phyloP scores from a whole-genome alignment of 176 grass and related monocot species.

The Chloris gayana region DNA sequence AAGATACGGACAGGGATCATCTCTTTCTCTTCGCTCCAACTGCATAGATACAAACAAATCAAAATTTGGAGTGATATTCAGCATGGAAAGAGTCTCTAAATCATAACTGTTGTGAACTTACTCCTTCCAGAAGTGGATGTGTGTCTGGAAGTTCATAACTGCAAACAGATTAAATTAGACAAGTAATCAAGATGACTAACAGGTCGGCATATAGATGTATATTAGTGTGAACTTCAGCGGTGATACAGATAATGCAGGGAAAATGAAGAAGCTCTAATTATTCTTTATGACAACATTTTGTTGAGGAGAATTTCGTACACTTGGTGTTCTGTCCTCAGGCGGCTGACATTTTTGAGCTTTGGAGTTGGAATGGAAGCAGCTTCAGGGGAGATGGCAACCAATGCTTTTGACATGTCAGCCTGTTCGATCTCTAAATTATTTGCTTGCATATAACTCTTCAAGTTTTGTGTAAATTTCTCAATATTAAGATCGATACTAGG shows the following conservation, averaged over 20 bases:
- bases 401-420: conserved; percentile 71
- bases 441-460: conserved; percentile 76
- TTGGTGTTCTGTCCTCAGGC: conserved; percentile 89
- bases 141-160: conserved; percentile 84
- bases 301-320: conserved; percentile 61
- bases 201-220: neutral
- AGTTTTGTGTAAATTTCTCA: conserved; percentile 75
- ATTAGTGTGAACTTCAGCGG: neutral
- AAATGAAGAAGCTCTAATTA: conserved; percentile 16
- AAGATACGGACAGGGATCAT: conserved; percentile 85
- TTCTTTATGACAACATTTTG: conserved; percentile 12
- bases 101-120: conserved; percentile 46
- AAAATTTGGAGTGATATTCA: neutral
- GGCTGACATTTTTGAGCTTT: conserved; percentile 88
- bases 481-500: conserved; percentile 82
- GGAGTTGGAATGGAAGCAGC: conserved; percentile 78
- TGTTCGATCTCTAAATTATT: conserved; percentile 73
- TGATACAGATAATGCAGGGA: conserved; percentile 4
- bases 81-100: neutral
- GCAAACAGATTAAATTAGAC: conserved; percentile 47
- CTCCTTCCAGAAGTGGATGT: conserved; percentile 70
- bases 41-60: conserved; percentile 41
- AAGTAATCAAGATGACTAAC: conserved; percentile 15
- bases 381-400: conserved; percentile 67
- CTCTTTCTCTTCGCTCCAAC: conserved; percentile 70